Conservation (phyloP, 139 green algal genomes). For the Chlorella sp. region DNA sequence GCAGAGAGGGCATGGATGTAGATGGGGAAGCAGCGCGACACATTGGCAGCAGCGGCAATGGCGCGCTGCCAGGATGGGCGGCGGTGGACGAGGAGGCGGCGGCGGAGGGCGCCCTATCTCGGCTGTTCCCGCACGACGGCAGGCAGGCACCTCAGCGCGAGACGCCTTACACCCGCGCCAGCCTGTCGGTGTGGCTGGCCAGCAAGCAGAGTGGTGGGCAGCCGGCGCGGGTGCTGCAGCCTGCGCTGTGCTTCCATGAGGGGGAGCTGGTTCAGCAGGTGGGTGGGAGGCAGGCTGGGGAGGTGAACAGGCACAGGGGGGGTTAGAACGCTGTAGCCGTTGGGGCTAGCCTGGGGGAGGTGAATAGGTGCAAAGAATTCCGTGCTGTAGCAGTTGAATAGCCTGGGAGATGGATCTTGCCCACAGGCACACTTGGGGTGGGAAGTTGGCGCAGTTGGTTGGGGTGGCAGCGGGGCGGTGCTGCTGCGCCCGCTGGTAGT, state of each 20-base stretch:
- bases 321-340: not conserved
- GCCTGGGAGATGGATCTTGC: too few species aligned
- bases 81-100: not conserved
- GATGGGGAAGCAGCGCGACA: not conserved
- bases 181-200: conserved; percentile 46
- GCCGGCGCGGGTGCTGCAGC: conserved; percentile 31
- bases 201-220: conserved; percentile 32
- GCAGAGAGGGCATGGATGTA: not conserved
- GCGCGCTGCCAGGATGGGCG: not conserved
- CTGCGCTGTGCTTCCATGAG: conserved; percentile 36
- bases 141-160: not conserved
- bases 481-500: too few species aligned
- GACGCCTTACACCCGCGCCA: conserved; percentile 12
- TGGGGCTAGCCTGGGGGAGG: not conserved
- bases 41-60: not conserved
- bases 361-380: too few species aligned
- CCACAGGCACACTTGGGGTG: too few species aligned
- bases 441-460: too few species aligned
- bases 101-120: not conserved
- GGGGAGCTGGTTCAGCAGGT: conserved; percentile 40
- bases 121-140: not conserved
- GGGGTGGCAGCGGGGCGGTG: too few species aligned
- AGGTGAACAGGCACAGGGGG: not conserved
- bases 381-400: too few species aligned
- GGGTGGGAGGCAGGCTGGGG: not conserved